Percentiles rank a stretch among this genome's conserved stretches.
These are phyloP conservation scores for Penicillium cinerascens DNA, from an alignment of 495 filamentous ascomycete genomes.

Conservation along the genomic window DNA sequence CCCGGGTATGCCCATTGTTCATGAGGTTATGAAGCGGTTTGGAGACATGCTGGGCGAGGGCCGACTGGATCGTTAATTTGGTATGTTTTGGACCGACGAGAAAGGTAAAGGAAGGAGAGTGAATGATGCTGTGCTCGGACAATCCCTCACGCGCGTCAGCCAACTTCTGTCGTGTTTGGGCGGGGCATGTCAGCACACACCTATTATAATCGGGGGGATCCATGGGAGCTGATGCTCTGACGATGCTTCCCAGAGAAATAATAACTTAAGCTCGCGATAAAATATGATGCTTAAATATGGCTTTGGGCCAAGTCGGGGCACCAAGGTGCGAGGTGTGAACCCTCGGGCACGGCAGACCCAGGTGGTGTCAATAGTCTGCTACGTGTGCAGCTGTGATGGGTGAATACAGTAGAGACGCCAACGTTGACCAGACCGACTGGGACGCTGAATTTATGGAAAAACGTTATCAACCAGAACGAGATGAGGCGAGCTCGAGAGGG, in stretches of 20 bases:
- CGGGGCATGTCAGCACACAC: constrained; percentile 20
- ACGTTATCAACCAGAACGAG: neutral
- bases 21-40: constrained; percentile 44
- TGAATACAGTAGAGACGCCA: neutral
- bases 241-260: neutral
- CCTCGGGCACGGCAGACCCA: constrained; percentile 19
- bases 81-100: constrained; percentile 45
- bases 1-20: constrained; percentile 44
- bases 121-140: constrained; percentile 36
- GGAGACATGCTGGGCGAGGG: constrained; percentile 46
- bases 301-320: constrained; percentile 6
- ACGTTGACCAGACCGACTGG: neutral
- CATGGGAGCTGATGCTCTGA: constrained; percentile 21
- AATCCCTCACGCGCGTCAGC: neutral
- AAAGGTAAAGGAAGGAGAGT: constrained; percentile 46
- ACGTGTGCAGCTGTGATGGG: constrained; percentile 39
- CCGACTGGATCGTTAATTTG: constrained; percentile 47
- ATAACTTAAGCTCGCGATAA: neutral
- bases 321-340: neutral
- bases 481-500: neutral
- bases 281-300: constrained; percentile 9
- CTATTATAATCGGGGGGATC: constrained; percentile 33
- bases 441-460: neutral
- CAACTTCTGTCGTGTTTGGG: neutral
- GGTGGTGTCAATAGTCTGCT: constrained; percentile 26